A percentile compares a stretch with the other conserved stretches of the same genome.
Evolutionary conservation across 345 rosid genomes (phyloP).

Genomic region (Excoecaria cochinchinensis): DNA sequence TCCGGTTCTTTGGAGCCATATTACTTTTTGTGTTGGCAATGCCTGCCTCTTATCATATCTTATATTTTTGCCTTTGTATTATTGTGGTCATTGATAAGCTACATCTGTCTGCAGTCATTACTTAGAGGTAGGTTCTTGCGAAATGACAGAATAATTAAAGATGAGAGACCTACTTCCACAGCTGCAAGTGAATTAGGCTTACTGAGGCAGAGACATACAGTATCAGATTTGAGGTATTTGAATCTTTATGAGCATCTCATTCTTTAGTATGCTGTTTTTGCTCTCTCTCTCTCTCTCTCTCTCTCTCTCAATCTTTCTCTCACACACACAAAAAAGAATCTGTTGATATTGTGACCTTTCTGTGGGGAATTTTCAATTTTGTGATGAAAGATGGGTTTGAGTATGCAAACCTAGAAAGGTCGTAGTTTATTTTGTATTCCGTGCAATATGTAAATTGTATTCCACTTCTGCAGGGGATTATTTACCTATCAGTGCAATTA

Average conservation of each 20-base stretch:
- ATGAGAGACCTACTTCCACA: conserved; percentile 51
- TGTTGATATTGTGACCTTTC: background rate
- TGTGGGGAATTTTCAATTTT: background rate
- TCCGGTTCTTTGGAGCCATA: background rate
- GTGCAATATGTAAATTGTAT: background rate
- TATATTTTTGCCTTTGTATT: background rate
- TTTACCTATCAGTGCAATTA: background rate
- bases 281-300: background rate
- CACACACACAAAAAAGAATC: background rate
- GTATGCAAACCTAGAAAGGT: background rate
- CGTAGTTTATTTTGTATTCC: background rate
- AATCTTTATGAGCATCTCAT: conserved; percentile 2
- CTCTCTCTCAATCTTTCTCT: background rate
- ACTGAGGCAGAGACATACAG: conserved; percentile 82
- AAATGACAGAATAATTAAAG: conserved; percentile 54
- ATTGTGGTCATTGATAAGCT: background rate
- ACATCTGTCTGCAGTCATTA: conserved; percentile 57
- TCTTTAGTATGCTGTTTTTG: background rate
- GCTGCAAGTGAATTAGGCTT: conserved; percentile 90
- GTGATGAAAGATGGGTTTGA: background rate
- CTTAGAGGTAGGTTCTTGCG: conserved; percentile 94
- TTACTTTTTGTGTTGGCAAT: background rate
- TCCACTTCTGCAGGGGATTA: background rate
- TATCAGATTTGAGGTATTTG: conserved; percentile 83
- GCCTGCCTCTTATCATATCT: background rate